Evolutionary conservation across 169 alveolate species (phyloP), one percentile per base, ranked within the genome.

Genomic region (Perkinsus chesapeaki): DNA sequence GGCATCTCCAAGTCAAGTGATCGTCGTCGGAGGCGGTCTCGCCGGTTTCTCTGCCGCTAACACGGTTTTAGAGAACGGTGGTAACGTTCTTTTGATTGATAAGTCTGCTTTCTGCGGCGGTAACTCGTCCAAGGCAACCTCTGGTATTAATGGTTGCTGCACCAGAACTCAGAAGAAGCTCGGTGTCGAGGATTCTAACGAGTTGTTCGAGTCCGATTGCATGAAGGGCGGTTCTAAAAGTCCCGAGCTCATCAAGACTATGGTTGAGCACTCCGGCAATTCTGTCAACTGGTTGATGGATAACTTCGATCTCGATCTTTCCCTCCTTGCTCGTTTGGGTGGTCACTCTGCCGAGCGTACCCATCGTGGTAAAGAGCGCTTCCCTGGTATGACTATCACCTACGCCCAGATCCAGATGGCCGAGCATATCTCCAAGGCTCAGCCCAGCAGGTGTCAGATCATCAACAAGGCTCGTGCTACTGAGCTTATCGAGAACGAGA

Each of bases 261-360:
- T 92, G 48, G 93, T 93, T 92, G 92, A 91, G 37, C 93, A 93
- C 39, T 73, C 91, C 94, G 82, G 82, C 31, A 60, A 60, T 34
- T 60, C 82, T 34, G 82, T 60, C 31, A 94, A 96, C 91, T 96
- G 94, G 95, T 94, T 95, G 73, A 73, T 91, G 48, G 95, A 95
- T 19, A 93, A 91, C 91, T 94, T 94, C 39, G 73, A 92, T 92
- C 91, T 94, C 43, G 96, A 94, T 73, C 94, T 96, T 37, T 93
- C 96, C 39, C 92, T 91, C 82, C 93, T 96, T 39, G 95, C 95
- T 27, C 94, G 95, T 39, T 92, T 96, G 73, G 97, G 97, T 72
- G 97, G 97, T 48, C 97, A 96, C 94, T 93, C 96, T 36, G 94
- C 93, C 39, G 95, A 95, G 39, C 92, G 96, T 27, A 96, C 97